Percentiles rank a stretch among this genome's conserved stretches.
Evolutionary conservation across 768 basidiomycete species (phyloP).

Genomic region (Leucocoprinus birnbaumii): DNA sequence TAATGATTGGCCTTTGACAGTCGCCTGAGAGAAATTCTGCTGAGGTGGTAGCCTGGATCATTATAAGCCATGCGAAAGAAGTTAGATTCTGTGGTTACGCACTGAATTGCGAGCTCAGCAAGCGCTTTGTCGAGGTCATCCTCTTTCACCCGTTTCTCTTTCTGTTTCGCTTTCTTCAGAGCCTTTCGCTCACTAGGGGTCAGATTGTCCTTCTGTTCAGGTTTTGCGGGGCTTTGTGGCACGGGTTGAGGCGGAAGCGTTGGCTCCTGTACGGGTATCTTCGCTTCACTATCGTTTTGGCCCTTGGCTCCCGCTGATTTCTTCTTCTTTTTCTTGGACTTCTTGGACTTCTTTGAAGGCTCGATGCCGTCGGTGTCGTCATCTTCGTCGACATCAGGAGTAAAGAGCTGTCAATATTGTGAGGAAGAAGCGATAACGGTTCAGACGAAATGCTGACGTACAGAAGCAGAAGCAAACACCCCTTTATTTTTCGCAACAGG

Average conservation of each 20-base stretch:
- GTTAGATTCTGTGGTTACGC: conserved; percentile 17
- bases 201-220: conserved; percentile 13
- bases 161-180: conserved; percentile 61
- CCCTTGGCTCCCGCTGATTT: conserved; percentile 16
- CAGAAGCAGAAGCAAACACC: conserved; percentile 1
- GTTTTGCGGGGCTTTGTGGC: conserved; percentile 6
- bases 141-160: conserved; percentile 59
- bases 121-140: conserved; percentile 86
- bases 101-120: conserved; percentile 83
- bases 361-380: not conserved
- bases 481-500: not conserved
- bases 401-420: not conserved
- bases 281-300: not conserved
- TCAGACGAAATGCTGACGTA: not conserved
- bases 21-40: conserved; percentile 31
- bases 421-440: not conserved
- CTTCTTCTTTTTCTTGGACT: conserved; percentile 44
- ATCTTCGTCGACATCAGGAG: not conserved
- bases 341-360: not conserved
- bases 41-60: conserved; percentile 45
- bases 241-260: conserved; percentile 12
- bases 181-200: conserved; percentile 50
- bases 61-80: not conserved
- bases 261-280: not conserved
- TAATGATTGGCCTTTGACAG: conserved; percentile 31